phyloP scores from a whole-genome alignment of 176 grass and related monocot genomes.

The Microstegium vimineum region DNA sequence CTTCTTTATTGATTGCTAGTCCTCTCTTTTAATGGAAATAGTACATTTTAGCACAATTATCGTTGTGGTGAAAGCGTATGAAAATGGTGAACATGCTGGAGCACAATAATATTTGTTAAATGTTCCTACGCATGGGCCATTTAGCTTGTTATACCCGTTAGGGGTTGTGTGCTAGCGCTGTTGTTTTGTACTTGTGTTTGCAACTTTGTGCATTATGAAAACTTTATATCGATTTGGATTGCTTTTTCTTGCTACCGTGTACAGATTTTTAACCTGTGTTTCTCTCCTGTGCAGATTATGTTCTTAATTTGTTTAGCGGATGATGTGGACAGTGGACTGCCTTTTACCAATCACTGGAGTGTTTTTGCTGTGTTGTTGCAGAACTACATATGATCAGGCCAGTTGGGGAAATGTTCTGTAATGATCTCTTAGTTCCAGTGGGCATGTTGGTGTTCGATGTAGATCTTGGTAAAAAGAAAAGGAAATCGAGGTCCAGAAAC shows the following conservation, averaged over 20 bases:
- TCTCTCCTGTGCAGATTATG: constrained; percentile 22
- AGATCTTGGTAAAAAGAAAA: constrained; percentile 43
- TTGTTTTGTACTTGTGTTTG: neutral
- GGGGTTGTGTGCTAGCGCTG: neutral
- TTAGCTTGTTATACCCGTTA: neutral
- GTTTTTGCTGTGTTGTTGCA: constrained; percentile 3
- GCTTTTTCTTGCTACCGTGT: neutral
- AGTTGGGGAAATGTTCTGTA: constrained; percentile 38
- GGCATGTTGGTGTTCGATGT: constrained; percentile 9
- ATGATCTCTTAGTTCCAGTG: constrained; percentile 26
- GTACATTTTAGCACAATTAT: neutral
- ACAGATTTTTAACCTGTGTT: neutral
- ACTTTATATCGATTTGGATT: neutral
- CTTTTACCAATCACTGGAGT: constrained; percentile 13
- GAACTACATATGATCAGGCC: constrained; percentile 26
- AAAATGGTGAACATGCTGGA: neutral
- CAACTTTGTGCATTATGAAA: neutral
- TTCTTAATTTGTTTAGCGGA: constrained; percentile 28
- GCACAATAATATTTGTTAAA: neutral
- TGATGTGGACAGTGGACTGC: constrained; percentile 21
- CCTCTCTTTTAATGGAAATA: neutral
- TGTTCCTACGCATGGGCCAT: too few relatives aligned
- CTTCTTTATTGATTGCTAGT: neutral
- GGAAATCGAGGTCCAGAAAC: constrained; percentile 28
- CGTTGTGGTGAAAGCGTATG: neutral